Evolutionary conservation across 192 early-diverging fungal species (phyloP).

Genomic region (Podila minutissima): DNA sequence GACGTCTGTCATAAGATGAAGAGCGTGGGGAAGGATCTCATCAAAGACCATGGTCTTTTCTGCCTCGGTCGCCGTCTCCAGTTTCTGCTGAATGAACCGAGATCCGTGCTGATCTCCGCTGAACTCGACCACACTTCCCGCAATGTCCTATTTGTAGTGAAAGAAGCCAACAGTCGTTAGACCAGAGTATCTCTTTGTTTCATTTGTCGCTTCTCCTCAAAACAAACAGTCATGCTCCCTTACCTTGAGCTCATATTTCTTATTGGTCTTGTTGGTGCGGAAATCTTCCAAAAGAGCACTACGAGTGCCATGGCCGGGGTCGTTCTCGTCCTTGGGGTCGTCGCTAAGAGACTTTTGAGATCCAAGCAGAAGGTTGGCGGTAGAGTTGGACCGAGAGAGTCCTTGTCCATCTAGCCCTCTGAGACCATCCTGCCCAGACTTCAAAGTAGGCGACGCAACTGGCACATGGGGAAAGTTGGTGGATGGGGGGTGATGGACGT

Average conservation of each 20-base stretch:
- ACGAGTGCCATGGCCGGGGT: conserved; percentile 73
- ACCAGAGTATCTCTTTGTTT: not conserved
- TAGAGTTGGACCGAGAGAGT: conserved; percentile 1
- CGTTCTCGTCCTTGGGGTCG: conserved; percentile 33
- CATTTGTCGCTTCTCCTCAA: too few relatives aligned
- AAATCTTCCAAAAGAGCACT: conserved; percentile 93
- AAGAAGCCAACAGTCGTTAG: not conserved
- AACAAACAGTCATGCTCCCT: not conserved
- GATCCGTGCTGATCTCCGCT: conserved; percentile 98
- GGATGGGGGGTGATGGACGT: not conserved
- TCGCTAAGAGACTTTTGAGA: conserved; percentile 2
- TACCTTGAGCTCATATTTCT: conserved; percentile 92
- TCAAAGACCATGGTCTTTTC: conserved; percentile 97
- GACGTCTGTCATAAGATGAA: conserved; percentile 97
- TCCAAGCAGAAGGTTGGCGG: not conserved
- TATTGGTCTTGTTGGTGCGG: conserved; percentile 87
- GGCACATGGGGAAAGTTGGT: not conserved
- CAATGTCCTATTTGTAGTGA: conserved; percentile 77
- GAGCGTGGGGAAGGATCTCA: conserved; percentile 86
- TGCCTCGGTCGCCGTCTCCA: conserved; percentile 89
- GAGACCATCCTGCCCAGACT: not conserved
- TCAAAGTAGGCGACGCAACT: not conserved
- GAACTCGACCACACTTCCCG: conserved; percentile 92
- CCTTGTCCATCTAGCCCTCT: not conserved
- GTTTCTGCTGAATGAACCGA: conserved; percentile 97